Conservation (phyloP, 805 yeast species). For the Metschnikowia arizonensis region DNA sequence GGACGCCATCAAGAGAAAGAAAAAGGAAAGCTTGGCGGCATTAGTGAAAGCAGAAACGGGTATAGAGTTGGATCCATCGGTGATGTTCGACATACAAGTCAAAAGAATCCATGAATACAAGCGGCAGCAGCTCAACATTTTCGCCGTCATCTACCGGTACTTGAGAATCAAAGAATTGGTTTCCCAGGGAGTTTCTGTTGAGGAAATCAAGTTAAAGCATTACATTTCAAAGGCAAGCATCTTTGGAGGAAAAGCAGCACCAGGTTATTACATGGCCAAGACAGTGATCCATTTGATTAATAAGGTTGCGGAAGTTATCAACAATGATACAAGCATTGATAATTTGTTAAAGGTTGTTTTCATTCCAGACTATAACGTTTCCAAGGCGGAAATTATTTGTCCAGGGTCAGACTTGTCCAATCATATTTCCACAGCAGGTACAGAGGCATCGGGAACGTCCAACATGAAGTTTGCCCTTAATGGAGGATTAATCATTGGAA, state of each 20-base stretch:
- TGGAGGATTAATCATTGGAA: slow-evolving; percentile 92
- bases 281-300: slow-evolving; percentile 82
- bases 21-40: slow-evolving; percentile 63
- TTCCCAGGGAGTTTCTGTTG: slow-evolving; percentile 40
- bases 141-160: slow-evolving; percentile 84
- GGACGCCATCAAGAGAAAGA: slow-evolving; percentile 65
- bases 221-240: slow-evolving; percentile 73
- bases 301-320: slow-evolving; percentile 74
- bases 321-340: slow-evolving; percentile 69
- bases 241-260: slow-evolving; percentile 95
- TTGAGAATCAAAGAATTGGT: slow-evolving; percentile 67
- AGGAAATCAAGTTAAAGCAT: slow-evolving; percentile 53
- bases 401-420: slow-evolving; percentile 91
- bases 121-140: slow-evolving; percentile 89
- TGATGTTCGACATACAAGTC: slow-evolving; percentile 86
- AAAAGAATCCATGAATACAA: slow-evolving; percentile 94
- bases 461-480: slow-evolving; percentile 93
- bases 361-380: slow-evolving; percentile 88
- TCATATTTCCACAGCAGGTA: slow-evolving; percentile 95
- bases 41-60: slow-evolving; percentile 64
- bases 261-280: slow-evolving; percentile 96
- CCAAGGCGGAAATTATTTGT: slow-evolving; percentile 85
- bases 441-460: slow-evolving; percentile 94
- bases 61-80: slow-evolving; percentile 64
- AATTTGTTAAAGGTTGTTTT: slow-evolving; percentile 81